These are phyloP conservation scores for Citrullus colocynthis DNA, from an alignment of 306 rosid species.

Conservation along the genomic window DNA sequence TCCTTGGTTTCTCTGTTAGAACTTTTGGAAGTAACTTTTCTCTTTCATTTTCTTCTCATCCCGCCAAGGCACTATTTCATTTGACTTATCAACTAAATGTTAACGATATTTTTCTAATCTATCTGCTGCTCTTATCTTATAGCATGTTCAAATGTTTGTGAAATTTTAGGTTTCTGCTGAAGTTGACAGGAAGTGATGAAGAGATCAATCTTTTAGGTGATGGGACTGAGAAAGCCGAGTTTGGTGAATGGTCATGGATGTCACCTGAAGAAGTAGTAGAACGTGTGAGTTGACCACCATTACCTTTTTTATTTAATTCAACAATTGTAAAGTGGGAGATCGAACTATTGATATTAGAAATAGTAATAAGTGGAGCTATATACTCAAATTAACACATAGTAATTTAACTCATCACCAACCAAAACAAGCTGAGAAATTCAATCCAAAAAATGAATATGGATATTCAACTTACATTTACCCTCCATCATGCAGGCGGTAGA, in stretches of 20 bases:
- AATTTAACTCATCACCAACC: no score
- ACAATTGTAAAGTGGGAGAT: no score
- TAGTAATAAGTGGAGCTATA: no score
- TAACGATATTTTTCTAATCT: not conserved
- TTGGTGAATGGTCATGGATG: constrained; percentile 90
- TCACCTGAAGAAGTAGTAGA: constrained; percentile 47
- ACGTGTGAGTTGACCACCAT: constrained; percentile 33
- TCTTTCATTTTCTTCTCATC: not conserved
- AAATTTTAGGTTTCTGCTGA: constrained; percentile 59
- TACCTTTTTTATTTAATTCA: not conserved
- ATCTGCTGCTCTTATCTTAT: not conserved
- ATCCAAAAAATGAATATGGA: not conserved
- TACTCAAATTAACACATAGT: no score
- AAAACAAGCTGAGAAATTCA: no score
- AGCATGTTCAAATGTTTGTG: not conserved
- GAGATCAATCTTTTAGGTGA: constrained; percentile 90
- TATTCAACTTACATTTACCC: not conserved
- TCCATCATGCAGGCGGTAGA: constrained; percentile 54
- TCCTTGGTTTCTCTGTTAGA: not conserved
- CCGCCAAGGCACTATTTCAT: not conserved
- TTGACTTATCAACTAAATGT: not conserved
- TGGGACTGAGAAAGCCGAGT: constrained; percentile 87
- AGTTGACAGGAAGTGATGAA: constrained; percentile 62
- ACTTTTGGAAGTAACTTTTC: not conserved
- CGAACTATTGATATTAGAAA: no score